A percentile compares a stretch with the other conserved stretches of the same genome.
Evolutionary conservation across 2,329 filamentous ascomycete genomes (phyloP).

Genomic region (Fusarium subglutinans): DNA sequence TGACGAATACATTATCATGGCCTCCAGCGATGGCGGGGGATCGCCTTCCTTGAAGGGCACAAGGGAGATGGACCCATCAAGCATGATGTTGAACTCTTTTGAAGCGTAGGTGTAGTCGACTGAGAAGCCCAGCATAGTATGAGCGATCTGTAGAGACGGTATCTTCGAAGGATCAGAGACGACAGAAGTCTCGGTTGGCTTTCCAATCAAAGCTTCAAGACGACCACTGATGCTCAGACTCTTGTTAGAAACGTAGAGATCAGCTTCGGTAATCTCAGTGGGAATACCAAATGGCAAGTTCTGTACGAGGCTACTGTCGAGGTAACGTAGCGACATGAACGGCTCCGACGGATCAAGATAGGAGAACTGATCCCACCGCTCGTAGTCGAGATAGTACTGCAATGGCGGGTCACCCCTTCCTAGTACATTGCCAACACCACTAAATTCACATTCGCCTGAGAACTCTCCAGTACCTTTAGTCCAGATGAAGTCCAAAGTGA

Average conservation of each 20-base stretch:
- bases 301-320: background rate
- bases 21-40: rapidly evolving
- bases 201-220: background rate
- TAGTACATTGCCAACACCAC: rapidly evolving
- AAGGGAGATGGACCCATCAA: background rate
- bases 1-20: background rate
- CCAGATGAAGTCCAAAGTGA: background rate
- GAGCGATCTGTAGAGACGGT: rapidly evolving
- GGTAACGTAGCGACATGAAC: background rate
- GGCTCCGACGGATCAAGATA: background rate
- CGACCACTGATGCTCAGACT: background rate
- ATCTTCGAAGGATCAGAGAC: background rate
- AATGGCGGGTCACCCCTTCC: rapidly evolving
- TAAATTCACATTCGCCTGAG: background rate
- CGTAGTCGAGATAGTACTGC: background rate
- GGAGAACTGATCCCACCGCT: rapidly evolving
- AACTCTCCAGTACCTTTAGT: rapidly evolving
- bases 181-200: rapidly evolving
- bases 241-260: background rate
- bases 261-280: rapidly evolving
- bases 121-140: rapidly evolving
- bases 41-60: rapidly evolving
- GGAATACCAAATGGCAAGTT: rapidly evolving
- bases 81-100: rapidly evolving
- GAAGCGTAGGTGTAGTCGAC: rapidly evolving